phyloP scores from a whole-genome alignment of 1,139 yeast genomes.

The Diutina catenulata region DNA sequence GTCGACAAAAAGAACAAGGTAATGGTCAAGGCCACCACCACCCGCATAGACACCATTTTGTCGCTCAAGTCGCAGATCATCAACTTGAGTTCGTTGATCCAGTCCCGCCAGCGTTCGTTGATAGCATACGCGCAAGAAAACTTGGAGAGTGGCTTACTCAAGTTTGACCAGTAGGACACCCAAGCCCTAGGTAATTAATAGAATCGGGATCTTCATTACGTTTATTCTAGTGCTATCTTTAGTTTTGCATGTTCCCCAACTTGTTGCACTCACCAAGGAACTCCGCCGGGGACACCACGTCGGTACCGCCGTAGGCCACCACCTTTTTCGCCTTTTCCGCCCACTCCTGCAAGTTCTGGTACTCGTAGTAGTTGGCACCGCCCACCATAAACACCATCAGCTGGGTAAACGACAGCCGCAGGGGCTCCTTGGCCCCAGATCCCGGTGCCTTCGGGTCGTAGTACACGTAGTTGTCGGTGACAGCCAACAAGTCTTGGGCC shows the following conservation, averaged over 20 bases:
- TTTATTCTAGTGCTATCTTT: too few relatives aligned
- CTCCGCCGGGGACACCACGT: conserved; percentile 61
- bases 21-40: neutral
- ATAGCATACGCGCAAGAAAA: conserved; percentile 1
- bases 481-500: conserved; percentile 44
- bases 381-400: conserved; percentile 89
- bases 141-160: neutral
- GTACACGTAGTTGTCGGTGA: conserved; percentile 82
- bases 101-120: conserved; percentile 1
- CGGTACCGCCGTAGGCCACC: conserved; percentile 83
- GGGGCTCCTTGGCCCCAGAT: conserved; percentile 80
- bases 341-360: conserved; percentile 92
- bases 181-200: too few relatives aligned
- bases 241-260: too few relatives aligned
- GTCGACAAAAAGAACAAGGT: conserved; percentile 4
- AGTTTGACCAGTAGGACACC: too few relatives aligned
- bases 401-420: conserved; percentile 69
- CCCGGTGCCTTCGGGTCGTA: conserved; percentile 84
- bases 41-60: neutral
- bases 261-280: conserved; percentile 64
- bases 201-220: too few relatives aligned
- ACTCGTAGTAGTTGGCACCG: conserved; percentile 91
- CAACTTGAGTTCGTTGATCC: neutral
- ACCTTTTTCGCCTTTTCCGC: conserved; percentile 24
- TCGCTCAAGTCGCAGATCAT: neutral